These are phyloP conservation scores for Rubroshorea leprosula DNA, from an alignment of 345 rosid genomes.

Conservation along the genomic window DNA sequence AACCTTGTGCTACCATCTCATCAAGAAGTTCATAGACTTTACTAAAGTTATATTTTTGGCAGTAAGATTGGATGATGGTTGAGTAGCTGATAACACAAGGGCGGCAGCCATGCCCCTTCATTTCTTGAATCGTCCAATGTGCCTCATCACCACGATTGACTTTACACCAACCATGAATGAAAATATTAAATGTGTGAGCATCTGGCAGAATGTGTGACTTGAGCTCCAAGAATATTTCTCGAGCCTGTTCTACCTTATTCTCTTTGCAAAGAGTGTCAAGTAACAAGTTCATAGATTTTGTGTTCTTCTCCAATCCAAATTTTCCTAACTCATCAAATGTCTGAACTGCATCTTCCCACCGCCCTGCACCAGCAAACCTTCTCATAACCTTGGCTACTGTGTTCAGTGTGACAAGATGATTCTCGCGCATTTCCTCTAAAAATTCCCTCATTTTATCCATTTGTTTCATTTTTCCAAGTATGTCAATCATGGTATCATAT, in stretches of 20 bases:
- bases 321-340: constrained; percentile 50
- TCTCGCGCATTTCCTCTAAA: constrained; percentile 47
- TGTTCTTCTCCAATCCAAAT: constrained; percentile 64
- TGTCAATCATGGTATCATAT: constrained; percentile 57
- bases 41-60: constrained; percentile 30
- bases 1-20: constrained; percentile 59
- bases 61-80: constrained; percentile 52
- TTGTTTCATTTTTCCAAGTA: constrained; percentile 62
- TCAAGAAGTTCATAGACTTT: constrained; percentile 60
- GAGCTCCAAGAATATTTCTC: constrained; percentile 47
- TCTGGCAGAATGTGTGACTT: constrained; percentile 54
- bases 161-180: constrained; percentile 89
- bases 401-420: constrained; percentile 35
- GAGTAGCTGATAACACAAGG: constrained; percentile 81
- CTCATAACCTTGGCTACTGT: constrained; percentile 73
- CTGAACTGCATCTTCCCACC: constrained; percentile 75
- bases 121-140: constrained; percentile 80
- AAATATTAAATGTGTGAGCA: constrained; percentile 68
- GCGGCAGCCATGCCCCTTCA: constrained; percentile 62
- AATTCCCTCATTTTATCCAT: constrained; percentile 60
- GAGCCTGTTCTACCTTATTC: constrained; percentile 58
- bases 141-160: constrained; percentile 72
- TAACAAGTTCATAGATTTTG: constrained; percentile 66
- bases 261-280: constrained; percentile 87
- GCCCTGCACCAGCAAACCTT: constrained; percentile 69